Evolutionary conservation across 2,329 filamentous ascomycete species (phyloP).

Genomic region (Diplodia mutila): DNA sequence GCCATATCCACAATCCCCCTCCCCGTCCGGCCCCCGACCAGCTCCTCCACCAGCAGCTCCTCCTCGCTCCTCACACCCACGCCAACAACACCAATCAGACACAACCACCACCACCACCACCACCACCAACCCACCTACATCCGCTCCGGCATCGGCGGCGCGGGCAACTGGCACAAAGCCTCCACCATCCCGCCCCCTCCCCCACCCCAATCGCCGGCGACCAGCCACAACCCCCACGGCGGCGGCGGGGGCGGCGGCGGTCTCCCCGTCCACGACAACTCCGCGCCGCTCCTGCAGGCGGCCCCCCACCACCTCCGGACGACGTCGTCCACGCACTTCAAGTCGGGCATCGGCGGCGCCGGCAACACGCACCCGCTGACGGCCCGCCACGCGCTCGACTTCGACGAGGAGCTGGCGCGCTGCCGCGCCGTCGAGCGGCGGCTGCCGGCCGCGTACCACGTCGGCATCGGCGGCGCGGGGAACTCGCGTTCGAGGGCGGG

Average conservation of each 20-base stretch:
- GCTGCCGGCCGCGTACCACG: conserved; percentile 5
- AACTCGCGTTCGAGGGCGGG: conserved; percentile 24
- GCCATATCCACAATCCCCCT: neutral
- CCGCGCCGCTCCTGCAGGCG: neutral
- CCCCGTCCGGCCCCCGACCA: conserved; percentile 9
- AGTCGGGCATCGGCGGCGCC: conserved; percentile 30
- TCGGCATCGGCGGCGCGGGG: conserved; percentile 33
- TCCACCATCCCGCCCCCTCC: conserved; percentile 15
- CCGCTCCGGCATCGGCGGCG: conserved; percentile 33
- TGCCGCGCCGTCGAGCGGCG: conserved; percentile 2
- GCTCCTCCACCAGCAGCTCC: conserved; percentile 12
- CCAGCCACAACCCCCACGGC: conserved; percentile 8
- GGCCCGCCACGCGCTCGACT: neutral
- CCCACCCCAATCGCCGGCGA: conserved; percentile 1
- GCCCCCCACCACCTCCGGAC: neutral
- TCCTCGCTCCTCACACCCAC: conserved; percentile 9
- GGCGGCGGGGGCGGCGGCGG: neutral
- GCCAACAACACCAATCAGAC: neutral
- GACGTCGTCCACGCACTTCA: conserved; percentile 21
- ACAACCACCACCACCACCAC: neutral
- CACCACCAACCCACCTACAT: conserved; percentile 27
- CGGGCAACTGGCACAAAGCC: conserved; percentile 33
- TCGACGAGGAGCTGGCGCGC: conserved; percentile 26
- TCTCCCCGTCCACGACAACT: neutral
- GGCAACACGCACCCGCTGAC: conserved; percentile 29